Evolutionary conservation across 495 filamentous ascomycete genomes (phyloP), one percentile per base, ranked within the genome.

Genomic region (Aspergillus heteromorphus): DNA sequence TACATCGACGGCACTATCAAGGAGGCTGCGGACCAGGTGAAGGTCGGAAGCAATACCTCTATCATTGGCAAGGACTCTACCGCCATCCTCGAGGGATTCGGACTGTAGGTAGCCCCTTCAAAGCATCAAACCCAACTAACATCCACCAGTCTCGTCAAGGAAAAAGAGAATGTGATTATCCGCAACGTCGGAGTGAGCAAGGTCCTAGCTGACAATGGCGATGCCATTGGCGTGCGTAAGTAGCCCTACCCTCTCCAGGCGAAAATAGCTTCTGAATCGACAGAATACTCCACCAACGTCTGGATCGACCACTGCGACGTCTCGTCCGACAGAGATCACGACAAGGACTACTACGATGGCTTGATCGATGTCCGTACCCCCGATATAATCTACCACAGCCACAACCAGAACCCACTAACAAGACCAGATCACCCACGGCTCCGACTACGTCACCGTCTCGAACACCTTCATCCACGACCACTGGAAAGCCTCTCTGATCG

Each of bases 251-350:
- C 3, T n/a, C n/a, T n/a, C n/a, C n/a, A n/a, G n/a, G n/a, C n/a
- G n/a, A n/a, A n/a, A n/a, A n/a, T n/a, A n/a, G n/a, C n/a, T n/a
- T n/a, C n/a, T n/a, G n/a, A n/a, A n/a, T n/a, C n/a, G n/a, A n/a
- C 41, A 72, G 64, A 78, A 63, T 57, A 73, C 57, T 49, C 67
- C n/a, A 82, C 67, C 55, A 86, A 87, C 51, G 74, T 88, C 36
- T 87, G 84, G 84, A 71, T 87, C 29, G 85, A 89, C 66, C 84
- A 87, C 65, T 77, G 75, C 67, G 84, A 89, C 59, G 73, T 89
- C 11, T 79, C 77, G 23, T 82, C 78, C 27, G 75, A 83, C 61
- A 63, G 67, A 21, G 70, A 72, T 58, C 71, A 74, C 56, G 76
- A 74, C 70, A 86, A 85, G 58, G 84, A 87, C 68, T 83, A 82